Percentiles rank a stretch among this genome's conserved stretches.
phyloP scores from a whole-genome alignment of 2,329 filamentous ascomycete species.

The Ophiocordyceps sinensis region DNA sequence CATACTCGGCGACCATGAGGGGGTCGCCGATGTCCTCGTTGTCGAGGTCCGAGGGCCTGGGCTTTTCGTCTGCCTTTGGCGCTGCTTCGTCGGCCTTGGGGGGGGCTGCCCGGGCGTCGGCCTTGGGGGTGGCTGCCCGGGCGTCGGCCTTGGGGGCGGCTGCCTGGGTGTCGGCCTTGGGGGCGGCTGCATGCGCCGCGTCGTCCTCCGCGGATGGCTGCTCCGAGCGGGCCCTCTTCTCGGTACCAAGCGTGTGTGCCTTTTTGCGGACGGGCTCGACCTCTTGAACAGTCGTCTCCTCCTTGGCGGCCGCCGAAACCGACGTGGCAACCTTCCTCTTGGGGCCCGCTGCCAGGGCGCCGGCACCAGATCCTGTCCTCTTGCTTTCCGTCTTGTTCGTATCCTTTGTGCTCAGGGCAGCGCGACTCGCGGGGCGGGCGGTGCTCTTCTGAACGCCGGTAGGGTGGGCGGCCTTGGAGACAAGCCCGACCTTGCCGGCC shows the following conservation, averaged over 20 bases:
- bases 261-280: slow-evolving; percentile 58
- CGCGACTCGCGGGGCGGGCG: slow-evolving; percentile 41
- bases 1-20: slow-evolving; percentile 95
- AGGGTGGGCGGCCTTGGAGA: slow-evolving; percentile 69
- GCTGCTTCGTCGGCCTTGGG: slow-evolving; percentile 11
- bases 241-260: slow-evolving; percentile 36
- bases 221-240: slow-evolving; percentile 24
- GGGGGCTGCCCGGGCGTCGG: slow-evolving; percentile 7
- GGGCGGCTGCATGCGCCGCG: not conserved
- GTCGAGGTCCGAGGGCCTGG: slow-evolving; percentile 50
- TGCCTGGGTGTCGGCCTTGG: slow-evolving; percentile 10
- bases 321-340: slow-evolving; percentile 51
- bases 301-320: slow-evolving; percentile 32
- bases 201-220: slow-evolving; percentile 15
- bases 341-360: slow-evolving; percentile 43
- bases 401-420: slow-evolving; percentile 52
- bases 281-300: slow-evolving; percentile 48
- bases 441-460: slow-evolving; percentile 67
- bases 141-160: slow-evolving; percentile 10
- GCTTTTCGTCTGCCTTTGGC: slow-evolving; percentile 15
- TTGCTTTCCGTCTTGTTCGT: slow-evolving; percentile 53
- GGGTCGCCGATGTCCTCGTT: slow-evolving; percentile 83
- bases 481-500: slow-evolving; percentile 48
- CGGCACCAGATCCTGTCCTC: slow-evolving; percentile 58
- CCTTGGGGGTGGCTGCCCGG: slow-evolving; percentile 6